phyloP scores from a whole-genome alignment of 805 yeast species.

The Zygotorulaspora florentina region DNA sequence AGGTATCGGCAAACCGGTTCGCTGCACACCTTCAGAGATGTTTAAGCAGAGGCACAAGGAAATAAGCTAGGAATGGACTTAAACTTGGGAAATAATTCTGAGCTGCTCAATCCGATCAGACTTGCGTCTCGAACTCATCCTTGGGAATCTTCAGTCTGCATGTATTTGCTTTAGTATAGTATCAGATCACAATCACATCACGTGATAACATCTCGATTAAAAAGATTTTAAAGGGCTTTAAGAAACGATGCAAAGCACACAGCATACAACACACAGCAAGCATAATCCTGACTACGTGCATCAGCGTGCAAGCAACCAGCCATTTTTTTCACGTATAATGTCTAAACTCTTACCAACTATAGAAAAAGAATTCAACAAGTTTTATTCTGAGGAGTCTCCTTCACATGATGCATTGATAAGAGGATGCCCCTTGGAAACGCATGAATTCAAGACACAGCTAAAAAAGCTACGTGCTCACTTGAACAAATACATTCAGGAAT shows the following conservation, averaged over 20 bases:
- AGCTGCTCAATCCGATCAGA: not conserved
- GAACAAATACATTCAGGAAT: slow-evolving; percentile 31
- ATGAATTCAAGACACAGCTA: slow-evolving; percentile 37
- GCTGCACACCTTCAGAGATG: slow-evolving; percentile 93
- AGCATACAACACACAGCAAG: too few species aligned
- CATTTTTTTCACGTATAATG: slow-evolving; percentile 8
- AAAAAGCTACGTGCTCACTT: slow-evolving; percentile 42
- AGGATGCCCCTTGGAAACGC: slow-evolving; percentile 28
- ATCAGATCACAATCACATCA: not conserved
- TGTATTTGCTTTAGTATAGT: not conserved
- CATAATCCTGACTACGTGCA: too few species aligned
- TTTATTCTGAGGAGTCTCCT: slow-evolving; percentile 16
- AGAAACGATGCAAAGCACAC: too few species aligned
- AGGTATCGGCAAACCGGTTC: slow-evolving; percentile 85
- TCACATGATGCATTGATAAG: slow-evolving; percentile 18
- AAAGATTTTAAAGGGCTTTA: too few species aligned
- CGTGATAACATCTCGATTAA: not conserved
- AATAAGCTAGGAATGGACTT: slow-evolving; percentile 20
- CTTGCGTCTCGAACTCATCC: not conserved
- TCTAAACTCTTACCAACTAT: slow-evolving; percentile 18
- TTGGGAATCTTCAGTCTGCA: not conserved
- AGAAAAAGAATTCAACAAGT: slow-evolving; percentile 19
- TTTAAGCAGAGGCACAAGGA: slow-evolving; percentile 62
- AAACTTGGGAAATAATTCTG: not conserved
- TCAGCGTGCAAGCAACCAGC: not conserved